phyloP scores from a whole-genome alignment of 2,329 filamentous ascomycete genomes.

The Ascochyta clinopodiicola region DNA sequence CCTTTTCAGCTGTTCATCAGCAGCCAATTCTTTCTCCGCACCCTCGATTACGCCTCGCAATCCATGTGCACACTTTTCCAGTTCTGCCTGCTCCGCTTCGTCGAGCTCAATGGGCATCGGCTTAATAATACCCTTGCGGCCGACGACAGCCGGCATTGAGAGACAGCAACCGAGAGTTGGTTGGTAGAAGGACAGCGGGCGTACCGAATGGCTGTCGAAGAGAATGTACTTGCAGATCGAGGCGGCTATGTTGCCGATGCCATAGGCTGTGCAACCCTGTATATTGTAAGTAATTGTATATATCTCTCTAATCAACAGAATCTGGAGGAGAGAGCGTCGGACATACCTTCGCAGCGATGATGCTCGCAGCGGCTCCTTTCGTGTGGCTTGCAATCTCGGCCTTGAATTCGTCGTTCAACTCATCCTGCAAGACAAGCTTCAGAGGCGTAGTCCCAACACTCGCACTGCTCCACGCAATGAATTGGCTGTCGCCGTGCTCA shows the following conservation, averaged over 20 bases:
- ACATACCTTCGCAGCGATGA: slow-evolving; percentile 55
- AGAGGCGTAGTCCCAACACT: slow-evolving; percentile 54
- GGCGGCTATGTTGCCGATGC: slow-evolving; percentile 57
- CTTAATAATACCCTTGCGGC: slow-evolving; percentile 55
- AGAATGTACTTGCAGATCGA: slow-evolving; percentile 60
- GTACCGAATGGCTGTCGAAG: slow-evolving; percentile 55
- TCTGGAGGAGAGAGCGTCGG: neutral
- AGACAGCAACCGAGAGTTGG: slow-evolving; percentile 57
- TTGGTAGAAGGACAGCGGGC: slow-evolving; percentile 59
- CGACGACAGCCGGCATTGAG: slow-evolving; percentile 58
- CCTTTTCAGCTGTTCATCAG: slow-evolving; percentile 34
- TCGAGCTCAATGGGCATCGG: slow-evolving; percentile 46
- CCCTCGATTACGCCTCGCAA: slow-evolving; percentile 48
- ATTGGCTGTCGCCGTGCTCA: slow-evolving; percentile 58
- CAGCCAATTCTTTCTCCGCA: slow-evolving; percentile 45
- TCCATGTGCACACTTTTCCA: slow-evolving; percentile 46
- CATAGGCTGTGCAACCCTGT: slow-evolving; percentile 57
- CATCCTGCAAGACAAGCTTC: slow-evolving; percentile 39
- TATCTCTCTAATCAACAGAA: neutral
- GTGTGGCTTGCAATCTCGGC: slow-evolving; percentile 53
- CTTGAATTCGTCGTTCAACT: slow-evolving; percentile 34
- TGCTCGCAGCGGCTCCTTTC: slow-evolving; percentile 55
- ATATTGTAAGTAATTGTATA: neutral
- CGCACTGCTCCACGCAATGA: slow-evolving; percentile 56
- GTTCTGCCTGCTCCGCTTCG: slow-evolving; percentile 40